Conservation (phyloP, 179 eudicot genomes). For the Dionaea muscipula region DNA sequence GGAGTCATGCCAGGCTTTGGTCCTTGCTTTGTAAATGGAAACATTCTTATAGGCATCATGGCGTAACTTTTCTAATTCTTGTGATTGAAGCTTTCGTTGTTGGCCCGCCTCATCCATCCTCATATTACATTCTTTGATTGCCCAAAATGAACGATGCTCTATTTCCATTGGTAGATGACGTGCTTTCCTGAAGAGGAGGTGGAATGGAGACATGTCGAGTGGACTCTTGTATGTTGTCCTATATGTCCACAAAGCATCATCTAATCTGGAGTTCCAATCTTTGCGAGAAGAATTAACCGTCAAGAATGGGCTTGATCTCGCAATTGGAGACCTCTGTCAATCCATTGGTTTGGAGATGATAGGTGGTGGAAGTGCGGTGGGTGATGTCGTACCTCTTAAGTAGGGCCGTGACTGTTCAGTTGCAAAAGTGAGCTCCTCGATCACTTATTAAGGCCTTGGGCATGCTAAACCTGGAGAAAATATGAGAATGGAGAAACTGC, state of each 20-base stretch:
- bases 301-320: not conserved
- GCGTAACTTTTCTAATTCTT: not conserved
- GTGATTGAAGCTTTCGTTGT: not conserved
- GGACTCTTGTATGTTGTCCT: conserved; percentile 4
- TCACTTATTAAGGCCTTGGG: conserved; percentile 1
- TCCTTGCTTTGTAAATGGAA: too few relatives aligned
- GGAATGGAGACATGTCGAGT: not conserved
- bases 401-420: not conserved
- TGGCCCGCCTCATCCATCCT: not conserved
- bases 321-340: too few relatives aligned
- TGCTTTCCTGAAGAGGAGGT: not conserved
- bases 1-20: too few relatives aligned
- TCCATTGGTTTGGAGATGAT: conserved; percentile 1
- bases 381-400: not conserved
- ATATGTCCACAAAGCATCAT: conserved; percentile 12
- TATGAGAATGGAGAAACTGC: too few relatives aligned
- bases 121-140: not conserved
- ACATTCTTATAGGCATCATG: not conserved
- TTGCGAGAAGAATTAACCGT: not conserved
- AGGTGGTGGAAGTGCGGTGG: not conserved
- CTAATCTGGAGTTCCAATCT: conserved; percentile 1
- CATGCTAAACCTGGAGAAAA: not conserved
- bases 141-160: not conserved
- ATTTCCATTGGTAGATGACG: conserved; percentile 1
- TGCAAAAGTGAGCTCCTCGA: not conserved